A percentile compares a stretch with the other conserved stretches of the same genome.
These are phyloP conservation scores for Xerocomellus dryophilus DNA, from an alignment of 768 basidiomycete genomes.

Conservation along the genomic window DNA sequence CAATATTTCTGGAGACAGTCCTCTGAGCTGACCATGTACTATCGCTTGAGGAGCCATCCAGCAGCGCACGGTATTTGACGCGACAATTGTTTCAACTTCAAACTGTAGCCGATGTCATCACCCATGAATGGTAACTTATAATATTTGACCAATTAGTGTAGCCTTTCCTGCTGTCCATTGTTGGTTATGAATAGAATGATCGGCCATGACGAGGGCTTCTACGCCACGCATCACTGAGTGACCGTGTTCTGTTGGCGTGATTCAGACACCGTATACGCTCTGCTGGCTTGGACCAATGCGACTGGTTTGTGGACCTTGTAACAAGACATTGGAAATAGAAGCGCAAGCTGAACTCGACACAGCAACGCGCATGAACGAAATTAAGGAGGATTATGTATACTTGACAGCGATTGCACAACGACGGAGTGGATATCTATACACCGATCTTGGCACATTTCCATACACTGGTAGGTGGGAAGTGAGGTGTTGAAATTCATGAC, in stretches of 20 bases:
- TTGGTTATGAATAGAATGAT: not conserved
- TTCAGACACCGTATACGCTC: no score
- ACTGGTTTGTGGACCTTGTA: not conserved
- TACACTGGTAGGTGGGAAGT: constrained; percentile 46
- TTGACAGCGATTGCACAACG: constrained; percentile 64
- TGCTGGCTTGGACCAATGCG: no score
- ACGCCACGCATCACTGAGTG: not conserved
- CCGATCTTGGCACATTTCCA: constrained; percentile 64
- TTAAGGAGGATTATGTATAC: constrained; percentile 10
- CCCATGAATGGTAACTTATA: constrained; percentile 15
- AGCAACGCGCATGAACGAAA: not conserved
- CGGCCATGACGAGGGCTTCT: not conserved
- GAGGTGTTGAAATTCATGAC: not conserved
- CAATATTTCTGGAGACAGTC: constrained; percentile 86
- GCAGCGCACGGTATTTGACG: not conserved
- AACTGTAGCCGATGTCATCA: constrained; percentile 1
- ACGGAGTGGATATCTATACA: constrained; percentile 76
- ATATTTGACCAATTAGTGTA: constrained; percentile 17
- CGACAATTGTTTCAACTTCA: not conserved
- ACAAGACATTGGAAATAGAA: not conserved
- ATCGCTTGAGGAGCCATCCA: constrained; percentile 46
- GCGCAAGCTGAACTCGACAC: not conserved
- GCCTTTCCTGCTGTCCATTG: not conserved
- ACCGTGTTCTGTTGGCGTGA: not conserved
- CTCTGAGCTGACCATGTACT: constrained; percentile 72